Evolutionary conservation across 352 stramenopile species (phyloP).

Genomic region (Pythium aristosporum): DNA sequence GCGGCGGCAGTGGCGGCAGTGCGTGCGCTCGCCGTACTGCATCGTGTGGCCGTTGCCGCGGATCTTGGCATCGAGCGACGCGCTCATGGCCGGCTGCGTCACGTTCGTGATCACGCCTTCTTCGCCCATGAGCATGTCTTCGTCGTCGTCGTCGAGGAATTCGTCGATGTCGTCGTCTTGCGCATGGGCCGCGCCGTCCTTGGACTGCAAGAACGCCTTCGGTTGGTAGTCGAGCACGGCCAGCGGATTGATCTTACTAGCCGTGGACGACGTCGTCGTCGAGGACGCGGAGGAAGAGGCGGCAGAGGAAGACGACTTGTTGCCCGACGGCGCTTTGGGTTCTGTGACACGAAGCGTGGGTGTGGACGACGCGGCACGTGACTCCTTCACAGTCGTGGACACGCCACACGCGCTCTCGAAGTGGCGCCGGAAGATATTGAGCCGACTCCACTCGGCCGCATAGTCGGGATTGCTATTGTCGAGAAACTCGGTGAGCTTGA

Average conservation of each 20-base stretch:
- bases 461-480: constrained; percentile 64
- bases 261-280: constrained; percentile 2
- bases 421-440: constrained; percentile 78
- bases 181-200: constrained; percentile 27
- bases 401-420: constrained; percentile 79
- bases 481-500: constrained; percentile 62
- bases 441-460: constrained; percentile 63
- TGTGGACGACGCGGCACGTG: background rate
- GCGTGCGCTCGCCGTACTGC: constrained; percentile 65
- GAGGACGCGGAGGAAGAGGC: constrained; percentile 2
- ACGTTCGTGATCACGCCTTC: constrained; percentile 76
- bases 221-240: constrained; percentile 72
- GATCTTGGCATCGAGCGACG: constrained; percentile 76
- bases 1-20: constrained; percentile 63
- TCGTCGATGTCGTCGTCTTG: constrained; percentile 58
- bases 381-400: constrained; percentile 47
- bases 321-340: constrained; percentile 10
- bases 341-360: background rate
- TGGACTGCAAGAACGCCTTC: constrained; percentile 68
- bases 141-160: constrained; percentile 67
- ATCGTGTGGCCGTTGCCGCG: constrained; percentile 63
- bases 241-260: constrained; percentile 26
- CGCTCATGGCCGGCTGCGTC: constrained; percentile 58
- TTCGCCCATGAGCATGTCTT: constrained; percentile 54
- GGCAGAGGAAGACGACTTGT: constrained; percentile 3